Conservation (phyloP, 2,329 filamentous ascomycete species). For the Diaporthe destruens region DNA sequence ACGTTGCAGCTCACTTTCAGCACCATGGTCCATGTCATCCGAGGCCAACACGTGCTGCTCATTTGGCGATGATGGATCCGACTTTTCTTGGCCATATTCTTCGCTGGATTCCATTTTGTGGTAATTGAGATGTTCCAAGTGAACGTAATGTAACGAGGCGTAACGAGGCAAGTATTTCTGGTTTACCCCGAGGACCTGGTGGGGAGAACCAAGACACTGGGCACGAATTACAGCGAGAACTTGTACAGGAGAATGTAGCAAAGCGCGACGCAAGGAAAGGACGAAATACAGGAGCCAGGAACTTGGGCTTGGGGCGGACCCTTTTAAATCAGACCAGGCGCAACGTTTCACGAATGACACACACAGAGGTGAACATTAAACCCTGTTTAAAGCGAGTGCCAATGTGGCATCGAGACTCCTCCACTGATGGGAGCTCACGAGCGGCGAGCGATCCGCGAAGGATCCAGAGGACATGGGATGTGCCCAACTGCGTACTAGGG, state of each 20-base stretch:
- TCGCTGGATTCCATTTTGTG: constrained; percentile 39
- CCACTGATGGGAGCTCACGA: background rate
- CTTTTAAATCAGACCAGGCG: constrained; percentile 27
- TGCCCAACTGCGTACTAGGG: background rate
- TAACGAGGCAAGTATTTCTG: background rate
- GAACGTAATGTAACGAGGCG: background rate
- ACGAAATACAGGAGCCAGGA: constrained; percentile 11
- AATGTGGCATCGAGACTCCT: background rate
- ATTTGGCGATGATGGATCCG: constrained; percentile 30
- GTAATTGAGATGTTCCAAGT: background rate
- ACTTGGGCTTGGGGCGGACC: constrained; percentile 29
- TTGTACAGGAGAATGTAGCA: background rate
- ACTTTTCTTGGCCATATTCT: constrained; percentile 36
- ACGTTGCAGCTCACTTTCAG: constrained; percentile 51
- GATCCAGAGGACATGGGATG: background rate
- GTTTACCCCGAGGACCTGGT: background rate
- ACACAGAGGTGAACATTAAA: background rate
- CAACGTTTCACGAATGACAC: constrained; percentile 2
- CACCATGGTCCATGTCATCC: constrained; percentile 38
- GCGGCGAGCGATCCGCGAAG: background rate
- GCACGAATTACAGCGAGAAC: background rate
- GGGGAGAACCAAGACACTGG: background rate
- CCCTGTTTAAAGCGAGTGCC: constrained; percentile 10
- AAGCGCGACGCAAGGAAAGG: background rate
- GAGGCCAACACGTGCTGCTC: constrained; percentile 13